Percentiles rank a stretch among this genome's conserved stretches.
These are phyloP conservation scores for Boletus austroedulis DNA, from an alignment of 1,284 basidiomycete genomes.

Conservation along the genomic window DNA sequence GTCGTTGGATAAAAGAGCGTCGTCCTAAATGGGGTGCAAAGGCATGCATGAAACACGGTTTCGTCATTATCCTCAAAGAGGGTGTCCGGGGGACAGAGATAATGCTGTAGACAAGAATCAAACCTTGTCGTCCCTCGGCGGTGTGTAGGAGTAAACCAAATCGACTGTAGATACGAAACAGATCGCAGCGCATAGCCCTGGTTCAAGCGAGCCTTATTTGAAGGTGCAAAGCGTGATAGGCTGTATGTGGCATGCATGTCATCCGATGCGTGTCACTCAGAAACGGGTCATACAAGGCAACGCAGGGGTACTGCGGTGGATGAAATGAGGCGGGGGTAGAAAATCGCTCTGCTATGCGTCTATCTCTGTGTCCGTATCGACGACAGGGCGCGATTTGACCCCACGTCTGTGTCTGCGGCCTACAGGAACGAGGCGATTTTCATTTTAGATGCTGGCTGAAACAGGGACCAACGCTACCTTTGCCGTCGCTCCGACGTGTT, in stretches of 20 bases:
- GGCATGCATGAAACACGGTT: too few species aligned
- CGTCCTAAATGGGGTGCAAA: too few species aligned
- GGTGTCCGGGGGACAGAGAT: not conserved
- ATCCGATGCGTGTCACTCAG: conserved; percentile 3
- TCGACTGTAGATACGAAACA: not conserved
- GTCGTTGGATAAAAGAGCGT: too few species aligned
- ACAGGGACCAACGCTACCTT: conserved; percentile 4
- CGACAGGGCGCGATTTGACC: conserved; percentile 2
- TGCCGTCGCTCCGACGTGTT: conserved; percentile 10
- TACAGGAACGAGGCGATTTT: not conserved
- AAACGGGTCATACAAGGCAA: not conserved
- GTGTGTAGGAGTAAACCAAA: not conserved
- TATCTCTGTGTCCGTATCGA: conserved; percentile 13
- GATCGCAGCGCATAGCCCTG: not conserved
- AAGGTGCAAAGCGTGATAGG: not conserved
- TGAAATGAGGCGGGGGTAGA: conserved; percentile 1
- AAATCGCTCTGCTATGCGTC: not conserved
- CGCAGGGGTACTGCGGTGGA: conserved; percentile 2
- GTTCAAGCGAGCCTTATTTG: not conserved
- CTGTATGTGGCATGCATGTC: not conserved
- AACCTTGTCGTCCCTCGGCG: not conserved
- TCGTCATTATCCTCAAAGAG: too few species aligned
- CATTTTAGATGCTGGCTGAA: not conserved
- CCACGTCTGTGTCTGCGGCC: not conserved
- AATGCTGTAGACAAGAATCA: not conserved